Base-by-base conservation (phyloP, 2,329 filamentous ascomycete genomes). In the Alternaria dauci region DNA sequence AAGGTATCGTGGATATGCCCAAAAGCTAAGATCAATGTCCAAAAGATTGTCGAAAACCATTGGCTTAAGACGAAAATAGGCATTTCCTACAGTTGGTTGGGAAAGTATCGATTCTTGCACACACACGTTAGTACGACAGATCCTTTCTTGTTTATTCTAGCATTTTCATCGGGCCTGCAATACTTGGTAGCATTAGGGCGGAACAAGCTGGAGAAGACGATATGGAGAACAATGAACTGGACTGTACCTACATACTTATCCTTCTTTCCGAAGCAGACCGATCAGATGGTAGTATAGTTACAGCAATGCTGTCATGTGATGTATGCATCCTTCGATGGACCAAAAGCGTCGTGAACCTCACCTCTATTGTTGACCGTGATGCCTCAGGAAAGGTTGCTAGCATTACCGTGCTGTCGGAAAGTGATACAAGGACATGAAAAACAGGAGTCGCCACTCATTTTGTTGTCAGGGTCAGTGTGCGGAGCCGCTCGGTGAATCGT, bases 121-220 rank as follows among this genome's bases (percentile, higher is more conserved):
- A 65, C 66, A 66, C 55, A 65, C 12, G 60, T 47, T 73, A 72
- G 50, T 55, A 46, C 44, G 39, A 68, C 53, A 71, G 71, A 58
- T 71, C 42, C 59, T 71, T 64, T 74, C 68, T 76, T 78, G 76
- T 74, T 73, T 77, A 76, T 65, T 58, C 62, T 59, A 62, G 64
- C 60, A 71, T 68, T 51, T 67, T 55, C 65, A 62, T 62, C 54
- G 30, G 60, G 53, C 52, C 25, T 63, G 64, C 52, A 60, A 53
- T 59, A 56, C 53, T 67, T 67, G 66, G 63, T 51, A 66, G 58
- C 50, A 56, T 62, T 58, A 66, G 51, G 58, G 42, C 47, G 59
- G 59, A 41, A 47, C 38, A 20, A 59, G 57, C 51, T 61, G 53
- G 55, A 58, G 26, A 57, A 58, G 26, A 58, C 18, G 30, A 68